Base-by-base conservation (phyloP, 306 rosid species). In the Hippophae rhamnoides region DNA sequence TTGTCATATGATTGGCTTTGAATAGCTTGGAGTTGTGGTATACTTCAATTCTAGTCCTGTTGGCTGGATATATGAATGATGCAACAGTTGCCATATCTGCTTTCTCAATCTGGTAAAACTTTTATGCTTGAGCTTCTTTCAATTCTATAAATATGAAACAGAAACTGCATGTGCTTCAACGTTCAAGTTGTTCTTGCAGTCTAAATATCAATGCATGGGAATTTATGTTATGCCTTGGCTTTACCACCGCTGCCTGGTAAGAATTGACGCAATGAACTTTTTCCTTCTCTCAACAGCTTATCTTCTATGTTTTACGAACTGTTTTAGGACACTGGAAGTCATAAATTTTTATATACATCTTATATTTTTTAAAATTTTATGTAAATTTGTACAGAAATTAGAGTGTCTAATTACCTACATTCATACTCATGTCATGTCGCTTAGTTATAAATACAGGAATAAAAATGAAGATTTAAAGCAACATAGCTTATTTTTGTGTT, bases 11-110 rank as follows among this genome's bases (percentile, higher is more conserved):
- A 60, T 51, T 60, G 59, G 13, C 13, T 27, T 74, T 46, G 45
- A 23, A 63, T 82, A 78, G 90, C 66, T 75, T 81, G 47, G 86
- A 84, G 76, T 62, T 81, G 31, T 84, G 90, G 84, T 84, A 78
- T 79, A 78, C 81, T 57, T 69, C 90, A 7, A 43, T 73, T 41
- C 61, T 81, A 82, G 50, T 81, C 64, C 79, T 81, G 66, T 59
- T 84, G 61, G 71, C 84, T 18, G 90, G 86, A 41, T 73, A 76
- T 71, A 66, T 78, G 82, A 47, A 78, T 63, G 57, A 81, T 57
- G 90, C 86, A 7, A 74, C 76, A 65, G 77, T 76, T n/a, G 38
- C 76, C 13, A 66, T 81, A 59, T 82, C 78, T 71, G 90, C 84
- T 44, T 73, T 81, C 18, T 13, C 86, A 38, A 78, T 84, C 54